Conservation (phyloP, 257 asterid genomes). For the Ocimum tenuiflorum region DNA sequence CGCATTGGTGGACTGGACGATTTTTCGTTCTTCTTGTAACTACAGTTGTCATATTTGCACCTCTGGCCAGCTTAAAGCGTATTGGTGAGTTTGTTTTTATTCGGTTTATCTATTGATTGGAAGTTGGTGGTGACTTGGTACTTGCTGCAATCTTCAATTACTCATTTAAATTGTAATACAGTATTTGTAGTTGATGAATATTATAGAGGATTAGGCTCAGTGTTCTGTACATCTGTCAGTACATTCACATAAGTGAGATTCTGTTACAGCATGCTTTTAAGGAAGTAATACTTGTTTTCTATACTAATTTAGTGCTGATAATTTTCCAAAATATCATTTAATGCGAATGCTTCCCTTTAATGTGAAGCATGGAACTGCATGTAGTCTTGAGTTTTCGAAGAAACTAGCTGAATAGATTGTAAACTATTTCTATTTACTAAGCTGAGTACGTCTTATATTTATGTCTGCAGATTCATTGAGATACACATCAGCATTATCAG, state of each 20-base stretch:
- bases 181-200: background rate
- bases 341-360: background rate
- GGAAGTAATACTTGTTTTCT: background rate
- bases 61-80: slow-evolving; percentile 90
- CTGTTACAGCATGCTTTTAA: background rate
- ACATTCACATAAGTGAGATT: background rate
- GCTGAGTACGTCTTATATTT: slow-evolving; percentile 24
- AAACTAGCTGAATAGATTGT: background rate
- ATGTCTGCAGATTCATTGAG: slow-evolving; percentile 84
- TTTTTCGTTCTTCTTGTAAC: slow-evolving; percentile 61
- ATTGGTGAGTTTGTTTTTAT: slow-evolving; percentile 50
- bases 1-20: slow-evolving; percentile 88
- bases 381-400: background rate
- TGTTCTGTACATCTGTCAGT: slow-evolving; percentile 10
- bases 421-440: too few relatives aligned
- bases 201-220: background rate
- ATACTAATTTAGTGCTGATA: background rate
- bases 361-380: background rate
- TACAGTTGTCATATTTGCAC: slow-evolving; percentile 73
- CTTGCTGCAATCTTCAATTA: slow-evolving; percentile 7
- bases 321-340: background rate
- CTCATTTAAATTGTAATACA: background rate
- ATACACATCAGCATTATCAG: slow-evolving; percentile 91
- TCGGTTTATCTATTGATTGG: background rate
- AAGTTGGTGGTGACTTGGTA: too few relatives aligned